These are phyloP conservation scores for Murraya koenigii DNA, from an alignment of 345 rosid species.

Conservation along the genomic window DNA sequence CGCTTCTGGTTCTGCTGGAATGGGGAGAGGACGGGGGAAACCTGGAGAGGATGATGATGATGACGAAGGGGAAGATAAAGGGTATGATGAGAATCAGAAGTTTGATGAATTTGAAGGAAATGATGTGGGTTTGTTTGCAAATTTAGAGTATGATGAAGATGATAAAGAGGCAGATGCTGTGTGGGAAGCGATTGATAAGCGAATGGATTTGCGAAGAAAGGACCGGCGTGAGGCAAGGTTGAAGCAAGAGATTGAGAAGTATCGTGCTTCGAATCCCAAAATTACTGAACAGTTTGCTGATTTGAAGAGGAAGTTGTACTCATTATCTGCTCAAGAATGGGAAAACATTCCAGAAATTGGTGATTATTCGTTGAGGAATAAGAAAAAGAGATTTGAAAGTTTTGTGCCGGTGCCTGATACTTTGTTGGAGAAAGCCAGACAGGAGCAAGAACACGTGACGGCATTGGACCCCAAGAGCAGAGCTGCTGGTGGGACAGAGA, in stretches of 20 bases:
- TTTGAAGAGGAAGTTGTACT: slow-evolving; percentile 77
- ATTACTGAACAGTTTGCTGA: slow-evolving; percentile 92
- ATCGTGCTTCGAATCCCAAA: slow-evolving; percentile 86
- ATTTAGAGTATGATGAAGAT: slow-evolving; percentile 88
- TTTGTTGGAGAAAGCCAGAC: slow-evolving; percentile 87
- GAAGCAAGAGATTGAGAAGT: slow-evolving; percentile 88
- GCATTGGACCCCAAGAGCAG: slow-evolving; percentile 91
- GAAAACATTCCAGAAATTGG: slow-evolving; percentile 92
- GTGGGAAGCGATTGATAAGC: slow-evolving; percentile 84
- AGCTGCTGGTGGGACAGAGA: slow-evolving; percentile 77
- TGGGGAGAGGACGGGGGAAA: slow-evolving; percentile 73
- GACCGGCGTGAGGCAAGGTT: slow-evolving; percentile 81
- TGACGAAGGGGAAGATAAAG: slow-evolving; percentile 84
- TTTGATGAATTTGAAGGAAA: slow-evolving; percentile 96
- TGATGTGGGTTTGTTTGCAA: slow-evolving; percentile 90
- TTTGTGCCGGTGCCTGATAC: slow-evolving; percentile 91
- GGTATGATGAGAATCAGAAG: slow-evolving; percentile 92
- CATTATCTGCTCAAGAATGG: slow-evolving; percentile 75
- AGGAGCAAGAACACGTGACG: slow-evolving; percentile 91
- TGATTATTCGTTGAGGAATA: slow-evolving; percentile 78
- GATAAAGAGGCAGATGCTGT: slow-evolving; percentile 95
- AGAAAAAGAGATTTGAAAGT: slow-evolving; percentile 91
- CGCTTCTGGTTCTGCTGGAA: slow-evolving; percentile 40
- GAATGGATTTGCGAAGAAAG: slow-evolving; percentile 91
- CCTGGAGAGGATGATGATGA: slow-evolving; percentile 75